phyloP scores from a whole-genome alignment of 1,139 yeast species.

The Nakaseomyces nivariensis region DNA sequence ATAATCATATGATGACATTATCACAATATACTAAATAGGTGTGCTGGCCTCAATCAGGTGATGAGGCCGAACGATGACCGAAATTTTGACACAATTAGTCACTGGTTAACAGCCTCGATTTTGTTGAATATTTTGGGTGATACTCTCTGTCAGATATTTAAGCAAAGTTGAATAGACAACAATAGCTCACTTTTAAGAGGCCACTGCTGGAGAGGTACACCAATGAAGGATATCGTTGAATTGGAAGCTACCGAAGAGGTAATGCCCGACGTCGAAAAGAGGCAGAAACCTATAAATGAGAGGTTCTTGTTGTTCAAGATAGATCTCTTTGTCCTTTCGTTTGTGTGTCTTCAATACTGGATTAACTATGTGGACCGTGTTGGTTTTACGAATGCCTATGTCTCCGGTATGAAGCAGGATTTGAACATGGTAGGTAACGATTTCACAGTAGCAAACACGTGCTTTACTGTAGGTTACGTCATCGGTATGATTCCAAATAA shows the following conservation, averaged over 20 bases:
- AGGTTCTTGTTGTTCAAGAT: constrained; percentile 38
- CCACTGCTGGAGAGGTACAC: too few species aligned
- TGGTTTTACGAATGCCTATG: constrained; percentile 45
- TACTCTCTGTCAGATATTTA: too few species aligned
- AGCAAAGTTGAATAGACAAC: too few species aligned
- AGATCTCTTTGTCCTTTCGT: constrained; percentile 48
- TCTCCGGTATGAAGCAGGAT: constrained; percentile 51
- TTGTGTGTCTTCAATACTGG: constrained; percentile 49
- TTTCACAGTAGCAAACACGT: constrained; percentile 42
- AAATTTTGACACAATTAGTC: too few species aligned
- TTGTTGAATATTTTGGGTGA: too few species aligned
- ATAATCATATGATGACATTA: too few species aligned
- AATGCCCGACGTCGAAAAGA: not conserved
- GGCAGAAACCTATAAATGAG: constrained; percentile 24
- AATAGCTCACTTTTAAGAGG: too few species aligned
- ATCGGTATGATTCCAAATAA: constrained; percentile 51
- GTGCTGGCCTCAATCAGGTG: too few species aligned
- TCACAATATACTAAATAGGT: too few species aligned
- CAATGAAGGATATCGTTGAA: not conserved
- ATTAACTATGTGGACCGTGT: constrained; percentile 39
- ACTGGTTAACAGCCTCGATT: too few species aligned
- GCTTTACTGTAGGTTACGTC: constrained; percentile 51
- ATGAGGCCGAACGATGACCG: too few species aligned
- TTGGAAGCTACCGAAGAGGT: not conserved
- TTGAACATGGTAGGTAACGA: constrained; percentile 42